These are phyloP conservation scores for Colletotrichum australisinense DNA, from an alignment of 2,329 filamentous ascomycete species.

Conservation along the genomic window DNA sequence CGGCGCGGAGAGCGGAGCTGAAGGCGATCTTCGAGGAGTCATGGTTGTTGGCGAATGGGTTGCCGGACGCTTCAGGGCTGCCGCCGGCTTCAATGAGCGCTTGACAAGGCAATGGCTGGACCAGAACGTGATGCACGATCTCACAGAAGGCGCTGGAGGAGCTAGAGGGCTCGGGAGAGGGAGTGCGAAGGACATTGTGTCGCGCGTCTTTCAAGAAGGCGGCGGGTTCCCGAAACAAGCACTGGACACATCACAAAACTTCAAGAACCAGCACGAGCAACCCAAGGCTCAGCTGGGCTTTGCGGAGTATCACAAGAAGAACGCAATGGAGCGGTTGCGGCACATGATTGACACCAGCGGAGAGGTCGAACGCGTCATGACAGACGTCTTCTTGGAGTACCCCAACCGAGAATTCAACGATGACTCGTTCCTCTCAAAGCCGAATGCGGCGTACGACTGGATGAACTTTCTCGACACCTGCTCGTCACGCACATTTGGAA, in stretches of 20 bases:
- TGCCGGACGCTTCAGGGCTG: slow-evolving; percentile 73
- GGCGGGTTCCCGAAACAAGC: slow-evolving; percentile 78
- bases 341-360: slow-evolving; percentile 85
- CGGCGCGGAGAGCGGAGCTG: slow-evolving; percentile 74
- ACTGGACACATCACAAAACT: slow-evolving; percentile 47
- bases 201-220: slow-evolving; percentile 82
- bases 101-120: slow-evolving; percentile 84
- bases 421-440: slow-evolving; percentile 90
- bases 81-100: slow-evolving; percentile 52
- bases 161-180: slow-evolving; percentile 79
- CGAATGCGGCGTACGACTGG: slow-evolving; percentile 91
- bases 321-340: slow-evolving; percentile 76
- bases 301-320: slow-evolving; percentile 77
- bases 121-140: slow-evolving; percentile 73
- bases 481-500: slow-evolving; percentile 81
- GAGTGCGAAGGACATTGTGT: slow-evolving; percentile 78
- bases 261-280: slow-evolving; percentile 59
- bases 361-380: slow-evolving; percentile 81
- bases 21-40: slow-evolving; percentile 81
- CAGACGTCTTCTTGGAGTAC: slow-evolving; percentile 88
- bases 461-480: slow-evolving; percentile 91
- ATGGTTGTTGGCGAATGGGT: slow-evolving; percentile 93
- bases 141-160: slow-evolving; percentile 77
- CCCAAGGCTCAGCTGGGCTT: slow-evolving; percentile 74
- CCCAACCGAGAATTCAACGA: slow-evolving; percentile 92